Conservation (phyloP, 305 asterid genomes). For the Fraxinus albicans region DNA sequence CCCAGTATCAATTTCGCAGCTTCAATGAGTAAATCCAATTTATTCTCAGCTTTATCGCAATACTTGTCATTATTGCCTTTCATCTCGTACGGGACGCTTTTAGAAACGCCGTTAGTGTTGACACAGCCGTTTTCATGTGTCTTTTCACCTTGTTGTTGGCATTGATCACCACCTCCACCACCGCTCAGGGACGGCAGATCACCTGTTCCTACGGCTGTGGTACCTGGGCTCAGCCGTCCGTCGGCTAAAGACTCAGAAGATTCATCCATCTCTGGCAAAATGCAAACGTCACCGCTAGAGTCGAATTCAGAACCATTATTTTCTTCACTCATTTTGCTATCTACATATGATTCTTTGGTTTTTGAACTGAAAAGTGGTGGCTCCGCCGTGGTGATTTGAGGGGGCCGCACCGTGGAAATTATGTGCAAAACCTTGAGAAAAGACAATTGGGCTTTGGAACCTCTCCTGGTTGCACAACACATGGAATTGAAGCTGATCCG, state of each 20-base stretch:
- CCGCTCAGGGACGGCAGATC: not conserved
- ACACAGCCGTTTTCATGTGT: not conserved
- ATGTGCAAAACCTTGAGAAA: constrained; percentile 42
- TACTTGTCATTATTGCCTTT: constrained; percentile 2
- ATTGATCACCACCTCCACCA: constrained; percentile 4
- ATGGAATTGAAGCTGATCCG: not conserved
- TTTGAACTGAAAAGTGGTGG: not conserved
- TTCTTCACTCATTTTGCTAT: not conserved
- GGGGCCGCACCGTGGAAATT: constrained; percentile 47
- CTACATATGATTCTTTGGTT: not conserved
- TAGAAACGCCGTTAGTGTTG: constrained; percentile 2
- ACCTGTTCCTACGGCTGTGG: not conserved
- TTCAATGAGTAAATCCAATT: constrained; percentile 41
- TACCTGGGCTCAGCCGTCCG: not conserved
- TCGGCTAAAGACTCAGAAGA: not conserved
- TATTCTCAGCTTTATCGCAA: constrained; percentile 25
- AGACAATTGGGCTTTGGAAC: constrained; percentile 51
- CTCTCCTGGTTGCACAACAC: constrained; percentile 16
- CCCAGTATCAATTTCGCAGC: constrained; percentile 52
- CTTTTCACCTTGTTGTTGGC: constrained; percentile 17
- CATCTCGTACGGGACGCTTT: not conserved
- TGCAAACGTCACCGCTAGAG: not conserved
- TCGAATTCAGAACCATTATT: not conserved
- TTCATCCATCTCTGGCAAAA: not conserved
- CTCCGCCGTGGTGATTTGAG: constrained; percentile 13